These are phyloP conservation scores for Beauveria australis DNA, from an alignment of 2,329 filamentous ascomycete genomes.

Conservation along the genomic window DNA sequence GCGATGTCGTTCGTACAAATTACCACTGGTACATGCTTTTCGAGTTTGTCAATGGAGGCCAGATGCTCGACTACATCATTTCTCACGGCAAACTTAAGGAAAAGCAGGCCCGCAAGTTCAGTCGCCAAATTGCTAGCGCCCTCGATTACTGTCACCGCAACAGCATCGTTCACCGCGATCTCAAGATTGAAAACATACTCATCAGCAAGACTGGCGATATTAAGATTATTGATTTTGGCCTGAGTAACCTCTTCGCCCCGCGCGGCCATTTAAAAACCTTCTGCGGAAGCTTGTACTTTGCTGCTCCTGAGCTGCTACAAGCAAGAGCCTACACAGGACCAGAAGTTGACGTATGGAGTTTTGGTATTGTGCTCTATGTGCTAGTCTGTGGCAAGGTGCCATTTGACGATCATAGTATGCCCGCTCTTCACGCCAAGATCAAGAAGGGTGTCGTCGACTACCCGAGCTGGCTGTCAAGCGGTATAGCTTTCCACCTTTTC, in stretches of 20 bases:
- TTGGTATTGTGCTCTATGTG: slow-evolving; percentile 95
- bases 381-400: slow-evolving; percentile 96
- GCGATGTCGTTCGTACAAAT: slow-evolving; percentile 89
- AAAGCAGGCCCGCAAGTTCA: slow-evolving; percentile 96
- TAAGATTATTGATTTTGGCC: slow-evolving; percentile 97
- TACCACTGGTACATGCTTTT: slow-evolving; percentile 99
- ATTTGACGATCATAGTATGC: slow-evolving; percentile 99
- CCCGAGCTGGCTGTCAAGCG: slow-evolving; percentile 81
- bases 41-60: slow-evolving; percentile 96
- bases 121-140: slow-evolving; percentile 90
- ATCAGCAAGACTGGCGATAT: slow-evolving; percentile 99
- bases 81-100: slow-evolving; percentile 96
- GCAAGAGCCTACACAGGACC: slow-evolving; percentile 91
- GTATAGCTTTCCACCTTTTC: slow-evolving; percentile 40
- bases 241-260: slow-evolving; percentile 93
- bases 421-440: slow-evolving; percentile 94
- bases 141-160: slow-evolving; percentile 97
- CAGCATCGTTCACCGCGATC: slow-evolving; percentile 92
- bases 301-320: slow-evolving; percentile 87
- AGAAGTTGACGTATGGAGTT: slow-evolving; percentile 97
- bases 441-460: slow-evolving; percentile 97
- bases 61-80: slow-evolving; percentile 99
- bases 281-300: slow-evolving; percentile 95
- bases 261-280: slow-evolving; percentile 85
- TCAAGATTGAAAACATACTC: slow-evolving; percentile 98